Base-by-base conservation (phyloP, 768 basidiomycete species). In the Hemileccinum impolitum region DNA sequence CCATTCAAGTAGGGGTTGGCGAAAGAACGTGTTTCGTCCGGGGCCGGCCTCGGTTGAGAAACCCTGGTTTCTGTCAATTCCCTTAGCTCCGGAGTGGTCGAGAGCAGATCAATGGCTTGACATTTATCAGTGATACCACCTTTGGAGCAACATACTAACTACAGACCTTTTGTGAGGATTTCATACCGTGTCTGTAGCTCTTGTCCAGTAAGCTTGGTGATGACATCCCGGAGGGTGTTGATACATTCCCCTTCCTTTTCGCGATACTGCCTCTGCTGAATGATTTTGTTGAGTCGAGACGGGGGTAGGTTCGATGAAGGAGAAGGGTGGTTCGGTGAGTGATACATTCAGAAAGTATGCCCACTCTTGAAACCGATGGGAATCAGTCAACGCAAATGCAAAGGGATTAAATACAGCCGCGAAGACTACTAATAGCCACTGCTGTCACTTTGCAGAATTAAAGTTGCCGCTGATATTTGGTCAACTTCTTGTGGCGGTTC, bases 181-280 rank as follows among this genome's bases (percentile, higher is more conserved):
- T 66, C 64, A 5, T 62, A 45, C 10, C 65, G 56, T 2, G 53
- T 62, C 8, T 45, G 51, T 0, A 32, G 45, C 17, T 45, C 53
- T 21, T 52, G 47, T 1, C 55, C 53, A 0, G 58, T 62, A 13
- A 64, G 53, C 1, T 60, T 45, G 4, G 30, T 43, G 39, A 66
- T 56, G 42, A 48, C 42, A 3, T 36, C 39, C 14, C 59, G 57
- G 25, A 65, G 64, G 4, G 21, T 19, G n/a, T 46, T 43, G 45
- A 65, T 60, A 18, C 47, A 50, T 25, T 66, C 56, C 10, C 49
- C 37, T 32, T 65, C 64, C 35, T 55, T 58, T 19, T 43, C 47
- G 21, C 64, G 57, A 21, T 64, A 65, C 19, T 36, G 53, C 23
- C 50, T 51, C 18, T 65, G 65, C 6, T 34, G 28, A 2, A 42